Percentiles rank a stretch among this genome's conserved stretches.
Evolutionary conservation across 1,139 yeast species (phyloP).

Genomic region (Casaregolazyma suthepensis): DNA sequence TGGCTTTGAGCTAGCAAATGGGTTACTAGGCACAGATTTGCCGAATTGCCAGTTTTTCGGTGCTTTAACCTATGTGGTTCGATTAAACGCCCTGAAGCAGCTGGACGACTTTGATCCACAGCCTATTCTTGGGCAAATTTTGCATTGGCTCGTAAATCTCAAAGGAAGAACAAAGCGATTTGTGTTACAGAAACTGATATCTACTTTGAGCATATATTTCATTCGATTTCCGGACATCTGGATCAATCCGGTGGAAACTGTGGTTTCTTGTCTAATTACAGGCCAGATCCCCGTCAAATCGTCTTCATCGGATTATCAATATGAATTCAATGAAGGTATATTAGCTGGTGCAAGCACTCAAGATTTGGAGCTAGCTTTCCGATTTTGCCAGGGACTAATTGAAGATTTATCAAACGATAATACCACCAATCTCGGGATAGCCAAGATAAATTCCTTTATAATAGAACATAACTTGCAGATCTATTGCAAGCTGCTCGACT

Average conservation of each 20-base stretch:
- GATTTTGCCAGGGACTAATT: conserved; percentile 24
- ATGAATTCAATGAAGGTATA: background rate
- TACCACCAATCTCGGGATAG: conserved; percentile 10
- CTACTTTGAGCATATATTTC: conserved; percentile 28
- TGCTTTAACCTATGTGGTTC: conserved; percentile 52
- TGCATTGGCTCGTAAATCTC: conserved; percentile 24
- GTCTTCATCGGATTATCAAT: background rate
- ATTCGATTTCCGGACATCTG: conserved; percentile 31
- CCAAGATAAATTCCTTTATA: conserved; percentile 12
- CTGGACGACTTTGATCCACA: conserved; percentile 11
- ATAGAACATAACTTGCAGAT: conserved; percentile 8
- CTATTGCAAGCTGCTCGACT: conserved; percentile 1
- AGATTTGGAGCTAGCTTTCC: conserved; percentile 18
- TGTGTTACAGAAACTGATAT: conserved; percentile 32
- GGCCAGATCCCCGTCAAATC: background rate
- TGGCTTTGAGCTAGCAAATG: conserved; percentile 46
- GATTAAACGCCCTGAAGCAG: conserved; percentile 33
- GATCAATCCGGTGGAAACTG: conserved; percentile 22
- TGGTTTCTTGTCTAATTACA: background rate
- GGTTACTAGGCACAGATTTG: conserved; percentile 35
- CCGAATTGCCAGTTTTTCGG: conserved; percentile 54
- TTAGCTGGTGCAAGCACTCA: conserved; percentile 4
- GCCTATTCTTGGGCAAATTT: conserved; percentile 23
- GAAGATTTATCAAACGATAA: conserved; percentile 21
- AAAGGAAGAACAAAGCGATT: conserved; percentile 18